Conservation (phyloP, 2,329 filamentous ascomycete genomes). For the Stagonosporopsis tanaceti region DNA sequence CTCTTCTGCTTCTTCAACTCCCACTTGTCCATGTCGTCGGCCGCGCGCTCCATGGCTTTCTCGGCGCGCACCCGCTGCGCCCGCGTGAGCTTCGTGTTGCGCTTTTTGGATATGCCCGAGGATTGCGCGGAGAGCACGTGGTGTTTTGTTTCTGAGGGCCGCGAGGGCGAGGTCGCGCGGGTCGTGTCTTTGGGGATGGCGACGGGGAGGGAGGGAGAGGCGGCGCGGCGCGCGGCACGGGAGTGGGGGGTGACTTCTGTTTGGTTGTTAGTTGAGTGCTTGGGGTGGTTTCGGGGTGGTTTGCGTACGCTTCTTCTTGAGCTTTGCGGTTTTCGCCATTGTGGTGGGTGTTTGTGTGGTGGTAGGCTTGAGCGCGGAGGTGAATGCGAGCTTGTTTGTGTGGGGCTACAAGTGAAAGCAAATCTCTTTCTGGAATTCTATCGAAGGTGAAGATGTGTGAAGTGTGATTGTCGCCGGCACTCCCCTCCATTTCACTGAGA, state of each 20-base stretch:
- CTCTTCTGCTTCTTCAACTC: conserved; percentile 65
- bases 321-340: conserved; percentile 58
- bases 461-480: not conserved
- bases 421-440: not conserved
- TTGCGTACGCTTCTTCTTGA: conserved; percentile 54
- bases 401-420: not conserved
- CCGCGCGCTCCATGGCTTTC: conserved; percentile 61
- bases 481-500: not conserved
- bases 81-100: conserved; percentile 55
- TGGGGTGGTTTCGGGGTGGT: conserved; percentile 9
- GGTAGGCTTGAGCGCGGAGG: not conserved
- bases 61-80: conserved; percentile 60
- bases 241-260: conserved; percentile 73
- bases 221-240: conserved; percentile 75
- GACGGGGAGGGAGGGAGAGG: conserved; percentile 73
- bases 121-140: conserved; percentile 74
- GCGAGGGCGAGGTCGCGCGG: conserved; percentile 17
- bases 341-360: conserved; percentile 3
- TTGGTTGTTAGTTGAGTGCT: conserved; percentile 3
- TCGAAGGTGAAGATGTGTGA: not conserved
- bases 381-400: not conserved
- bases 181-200: conserved; percentile 65
- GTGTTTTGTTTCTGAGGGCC: conserved; percentile 38
- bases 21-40: conserved; percentile 61
- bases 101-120: conserved; percentile 74